These are phyloP conservation scores for Melanomma pulvis-pyrius DNA, from an alignment of 495 filamentous ascomycete species.

Conservation along the genomic window DNA sequence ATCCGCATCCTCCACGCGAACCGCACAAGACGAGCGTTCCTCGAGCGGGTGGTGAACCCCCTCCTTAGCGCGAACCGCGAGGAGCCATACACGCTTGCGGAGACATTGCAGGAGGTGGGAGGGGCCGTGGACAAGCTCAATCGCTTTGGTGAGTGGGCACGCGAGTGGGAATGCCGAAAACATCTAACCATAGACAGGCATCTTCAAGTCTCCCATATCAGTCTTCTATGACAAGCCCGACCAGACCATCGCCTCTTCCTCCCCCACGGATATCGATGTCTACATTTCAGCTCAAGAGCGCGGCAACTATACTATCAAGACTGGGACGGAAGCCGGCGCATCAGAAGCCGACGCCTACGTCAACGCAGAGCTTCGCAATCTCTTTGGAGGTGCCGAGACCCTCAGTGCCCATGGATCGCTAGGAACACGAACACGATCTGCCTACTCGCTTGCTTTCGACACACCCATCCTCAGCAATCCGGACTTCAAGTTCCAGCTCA, in stretches of 20 bases:
- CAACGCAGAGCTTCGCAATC: constrained; percentile 79
- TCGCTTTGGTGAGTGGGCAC: constrained; percentile 63
- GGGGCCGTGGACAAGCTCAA: constrained; percentile 71
- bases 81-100: constrained; percentile 70
- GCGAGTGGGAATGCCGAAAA: background rate
- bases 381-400: constrained; percentile 94
- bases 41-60: constrained; percentile 76
- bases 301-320: constrained; percentile 77
- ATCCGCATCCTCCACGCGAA: constrained; percentile 77
- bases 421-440: constrained; percentile 84
- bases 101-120: constrained; percentile 72
- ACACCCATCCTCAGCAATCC: constrained; percentile 82
- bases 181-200: constrained; percentile 55
- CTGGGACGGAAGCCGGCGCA: constrained; percentile 89
- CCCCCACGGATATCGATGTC: constrained; percentile 75
- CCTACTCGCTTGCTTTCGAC: constrained; percentile 82
- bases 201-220: constrained; percentile 82
- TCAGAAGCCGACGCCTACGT: constrained; percentile 89
- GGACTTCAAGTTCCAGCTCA: constrained; percentile 71
- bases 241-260: constrained; percentile 58
- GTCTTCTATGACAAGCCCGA: constrained; percentile 75
- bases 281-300: constrained; percentile 77
- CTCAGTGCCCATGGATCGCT: constrained; percentile 80
- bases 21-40: constrained; percentile 77
- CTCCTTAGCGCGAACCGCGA: constrained; percentile 69